Base-by-base conservation (phyloP, 2,329 filamentous ascomycete genomes). In the Cyphellophora europaea region DNA sequence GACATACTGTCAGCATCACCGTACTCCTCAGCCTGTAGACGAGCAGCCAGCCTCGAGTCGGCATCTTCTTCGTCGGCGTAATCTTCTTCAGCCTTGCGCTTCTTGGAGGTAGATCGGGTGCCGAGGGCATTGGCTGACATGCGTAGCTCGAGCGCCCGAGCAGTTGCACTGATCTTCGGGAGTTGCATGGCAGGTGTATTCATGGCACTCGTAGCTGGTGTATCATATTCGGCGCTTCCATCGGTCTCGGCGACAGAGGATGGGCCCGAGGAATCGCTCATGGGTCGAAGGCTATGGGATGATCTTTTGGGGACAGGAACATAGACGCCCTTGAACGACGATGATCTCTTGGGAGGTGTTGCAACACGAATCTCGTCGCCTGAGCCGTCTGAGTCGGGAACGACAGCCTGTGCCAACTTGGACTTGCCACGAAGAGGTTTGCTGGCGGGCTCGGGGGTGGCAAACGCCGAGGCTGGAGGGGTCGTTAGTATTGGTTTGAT, bases 181-280 rank as follows among this genome's bases (percentile, higher is more conserved):
- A 39, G 43, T 12, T 35, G 23, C 14, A 23, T 19, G n/a, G 12
- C 19, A 3, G 74, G 75, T 6, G 75, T 79, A 12, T 61, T 63
- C 30, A 64, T 59, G 35, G 67, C 63, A 53, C 73, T 79, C 13
- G 78, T 82, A 23, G 64, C 71, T 4, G 77, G 76, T 3, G 78
- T 82, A 39, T 74, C 75, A 48, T 69, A 71, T 12, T 66, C 70
- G 23, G 61, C 59, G 35, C 63, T 63, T 35, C 62, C 53, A 18
- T 56, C 54, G 6, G 53, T 53, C 19, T 57, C 56, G 5, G 58
- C 56, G 18, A 54, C 44, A 3, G 63, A 65, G 14, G 59, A 62
- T 4, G 61, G 48, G 16, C 64, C 59, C 56, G 55, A 13, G 52
- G 52, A 36, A 59, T 56, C 37, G 3, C 30, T 33, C n/a, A n/a